Percentiles rank a stretch among this genome's conserved stretches.
Conservation (phyloP, 208 protist species). For the Leishmania amazonensis region DNA sequence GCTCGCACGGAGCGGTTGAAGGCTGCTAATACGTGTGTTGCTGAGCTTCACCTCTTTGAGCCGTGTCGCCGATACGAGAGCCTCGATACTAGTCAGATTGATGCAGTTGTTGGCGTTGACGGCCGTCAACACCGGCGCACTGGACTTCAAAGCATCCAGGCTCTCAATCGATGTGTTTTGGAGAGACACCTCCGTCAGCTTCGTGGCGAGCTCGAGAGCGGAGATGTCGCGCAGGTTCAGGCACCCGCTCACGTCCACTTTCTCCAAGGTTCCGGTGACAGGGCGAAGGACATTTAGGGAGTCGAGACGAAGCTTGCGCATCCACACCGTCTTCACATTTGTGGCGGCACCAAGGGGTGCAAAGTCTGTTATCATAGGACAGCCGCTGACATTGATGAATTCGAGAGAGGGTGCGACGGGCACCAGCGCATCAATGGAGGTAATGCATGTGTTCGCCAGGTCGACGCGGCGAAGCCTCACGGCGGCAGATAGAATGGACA, state of each 20-base stretch:
- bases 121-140: neutral
- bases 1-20: neutral
- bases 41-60: conserved; percentile 8
- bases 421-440: neutral
- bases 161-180: neutral
- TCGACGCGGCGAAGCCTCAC: conserved; percentile 7
- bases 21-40: neutral
- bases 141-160: neutral
- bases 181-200: conserved; percentile 5
- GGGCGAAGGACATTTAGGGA: neutral
- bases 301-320: neutral
- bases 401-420: neutral
- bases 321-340: neutral
- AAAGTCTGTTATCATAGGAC: neutral
- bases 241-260: conserved; percentile 10
- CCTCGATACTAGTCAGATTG: conserved; percentile 11
- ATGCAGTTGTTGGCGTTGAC: conserved; percentile 7
- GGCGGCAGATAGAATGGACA: neutral
- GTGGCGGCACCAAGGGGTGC: conserved; percentile 3
- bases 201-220: neutral
- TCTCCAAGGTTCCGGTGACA: neutral
- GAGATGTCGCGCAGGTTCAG: conserved; percentile 17
- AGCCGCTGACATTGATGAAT: conserved; percentile 15
- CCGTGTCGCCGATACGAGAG: neutral
- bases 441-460: conserved; percentile 2